phyloP scores from a whole-genome alignment of 2,329 filamentous ascomycete species.

The Claviceps sp. region DNA sequence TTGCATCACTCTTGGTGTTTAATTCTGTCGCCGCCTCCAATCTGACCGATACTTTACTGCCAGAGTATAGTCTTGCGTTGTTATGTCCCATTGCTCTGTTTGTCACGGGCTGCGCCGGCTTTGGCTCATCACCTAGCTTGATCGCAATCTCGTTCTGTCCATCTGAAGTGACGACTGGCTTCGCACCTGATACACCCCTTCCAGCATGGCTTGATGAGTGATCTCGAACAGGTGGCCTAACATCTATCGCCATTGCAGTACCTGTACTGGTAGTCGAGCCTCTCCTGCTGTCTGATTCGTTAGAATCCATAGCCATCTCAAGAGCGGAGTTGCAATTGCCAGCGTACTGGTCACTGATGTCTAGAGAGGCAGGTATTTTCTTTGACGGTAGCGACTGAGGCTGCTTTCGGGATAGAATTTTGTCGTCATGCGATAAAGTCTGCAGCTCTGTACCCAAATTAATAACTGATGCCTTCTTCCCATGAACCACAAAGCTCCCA shows the following conservation, averaged over 20 bases:
- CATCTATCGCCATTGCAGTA: slow-evolving; percentile 53
- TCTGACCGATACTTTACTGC: neutral
- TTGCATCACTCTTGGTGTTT: neutral
- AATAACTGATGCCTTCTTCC: slow-evolving; percentile 94
- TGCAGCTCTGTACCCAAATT: slow-evolving; percentile 92
- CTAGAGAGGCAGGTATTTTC: slow-evolving; percentile 21
- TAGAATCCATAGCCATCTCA: slow-evolving; percentile 27
- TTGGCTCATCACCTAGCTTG: slow-evolving; percentile 45
- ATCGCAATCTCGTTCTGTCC: slow-evolving; percentile 47
- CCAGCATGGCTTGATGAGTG: slow-evolving; percentile 40
- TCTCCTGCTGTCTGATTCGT: slow-evolving; percentile 36
- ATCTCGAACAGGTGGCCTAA: slow-evolving; percentile 47
- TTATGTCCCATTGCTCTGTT: slow-evolving; percentile 16
- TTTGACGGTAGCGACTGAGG: slow-evolving; percentile 19
- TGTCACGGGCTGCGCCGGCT: slow-evolving; percentile 41
- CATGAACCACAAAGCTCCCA: slow-evolving; percentile 89
- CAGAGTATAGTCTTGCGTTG: neutral
- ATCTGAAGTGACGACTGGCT: slow-evolving; percentile 36
- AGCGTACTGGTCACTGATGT: slow-evolving; percentile 21
- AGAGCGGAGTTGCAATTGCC: slow-evolving; percentile 42
- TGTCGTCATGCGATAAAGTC: slow-evolving; percentile 60
- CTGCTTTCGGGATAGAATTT: slow-evolving; percentile 49
- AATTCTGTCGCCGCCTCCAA: neutral
- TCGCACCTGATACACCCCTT: slow-evolving; percentile 27
- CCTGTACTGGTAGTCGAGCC: slow-evolving; percentile 52